Percentiles rank a stretch among this genome's conserved stretches.
Conservation (phyloP, 2,329 filamentous ascomycete genomes). For the Nothomitra cinnamomea region DNA sequence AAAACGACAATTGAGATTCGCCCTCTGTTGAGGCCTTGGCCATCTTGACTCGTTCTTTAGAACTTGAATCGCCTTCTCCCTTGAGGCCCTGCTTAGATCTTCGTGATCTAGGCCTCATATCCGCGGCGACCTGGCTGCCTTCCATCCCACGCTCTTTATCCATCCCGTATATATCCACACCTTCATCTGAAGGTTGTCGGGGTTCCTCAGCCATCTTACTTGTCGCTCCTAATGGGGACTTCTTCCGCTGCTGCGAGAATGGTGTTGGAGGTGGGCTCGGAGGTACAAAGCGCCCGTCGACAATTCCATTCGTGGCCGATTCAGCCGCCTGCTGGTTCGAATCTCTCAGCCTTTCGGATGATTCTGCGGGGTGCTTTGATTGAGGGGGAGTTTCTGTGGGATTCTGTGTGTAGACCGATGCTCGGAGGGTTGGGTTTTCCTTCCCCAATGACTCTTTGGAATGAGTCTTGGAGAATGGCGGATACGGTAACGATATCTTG, state of each 20-base stretch:
- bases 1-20: neutral
- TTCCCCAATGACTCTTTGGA: constrained; percentile 71
- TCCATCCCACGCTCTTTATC: neutral
- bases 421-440: constrained; percentile 11
- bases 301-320: neutral
- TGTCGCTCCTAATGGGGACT: neutral
- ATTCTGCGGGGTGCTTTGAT: constrained; percentile 1
- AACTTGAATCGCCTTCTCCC: neutral
- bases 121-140: neutral
- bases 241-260: neutral
- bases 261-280: neutral
- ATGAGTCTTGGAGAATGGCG: constrained; percentile 74
- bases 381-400: constrained; percentile 20
- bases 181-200: neutral
- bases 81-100: neutral
- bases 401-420: constrained; percentile 22
- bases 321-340: neutral
- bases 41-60: neutral
- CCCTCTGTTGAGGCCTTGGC: neutral
- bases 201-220: neutral
- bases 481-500: constrained; percentile 45
- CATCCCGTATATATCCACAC: neutral
- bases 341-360: neutral
- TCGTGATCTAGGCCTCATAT: neutral
- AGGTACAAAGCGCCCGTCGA: neutral